Evolutionary conservation across 352 stramenopile genomes (phyloP).

Genomic region (Globisporangium emineosum): DNA sequence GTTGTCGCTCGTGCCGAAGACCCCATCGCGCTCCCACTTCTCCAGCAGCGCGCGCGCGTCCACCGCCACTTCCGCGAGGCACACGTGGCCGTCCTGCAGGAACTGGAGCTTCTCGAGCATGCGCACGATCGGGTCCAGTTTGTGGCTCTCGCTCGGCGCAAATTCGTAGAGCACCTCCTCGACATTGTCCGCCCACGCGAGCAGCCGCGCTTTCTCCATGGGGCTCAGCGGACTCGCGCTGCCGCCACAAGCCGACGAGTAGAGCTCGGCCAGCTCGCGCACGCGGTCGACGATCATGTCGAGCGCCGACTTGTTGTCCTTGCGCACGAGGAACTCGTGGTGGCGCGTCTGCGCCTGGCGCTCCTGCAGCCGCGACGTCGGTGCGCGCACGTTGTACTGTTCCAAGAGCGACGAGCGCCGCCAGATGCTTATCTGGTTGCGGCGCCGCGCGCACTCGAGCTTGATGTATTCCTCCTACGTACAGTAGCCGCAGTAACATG

Average conservation of each 20-base stretch:
- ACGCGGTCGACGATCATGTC: constrained; percentile 40
- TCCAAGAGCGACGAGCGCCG: constrained; percentile 43
- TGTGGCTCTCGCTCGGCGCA: constrained; percentile 39
- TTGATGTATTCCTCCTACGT: constrained; percentile 55
- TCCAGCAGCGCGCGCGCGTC: constrained; percentile 48
- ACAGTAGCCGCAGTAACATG: not conserved
- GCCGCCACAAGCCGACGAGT: constrained; percentile 4
- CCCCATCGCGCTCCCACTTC: constrained; percentile 43
- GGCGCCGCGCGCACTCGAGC: constrained; percentile 47
- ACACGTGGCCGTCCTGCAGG: constrained; percentile 54
- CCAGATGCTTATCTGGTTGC: constrained; percentile 39
- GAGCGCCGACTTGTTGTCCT: constrained; percentile 49
- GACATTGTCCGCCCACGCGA: constrained; percentile 36
- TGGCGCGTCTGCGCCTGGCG: constrained; percentile 39
- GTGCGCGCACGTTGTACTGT: constrained; percentile 37
- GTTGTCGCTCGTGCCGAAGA: constrained; percentile 39
- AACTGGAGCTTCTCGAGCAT: constrained; percentile 52
- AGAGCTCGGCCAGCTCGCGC: constrained; percentile 31
- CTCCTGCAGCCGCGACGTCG: constrained; percentile 45
- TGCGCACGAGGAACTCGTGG: constrained; percentile 45
- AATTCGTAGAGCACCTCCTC: constrained; percentile 44
- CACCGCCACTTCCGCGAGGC: constrained; percentile 47
- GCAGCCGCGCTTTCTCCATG: constrained; percentile 51
- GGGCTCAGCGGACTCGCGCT: constrained; percentile 26
- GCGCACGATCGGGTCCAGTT: constrained; percentile 41